Conservation (phyloP, 2,329 filamentous ascomycete species). For the Celoporthe dispersa region DNA sequence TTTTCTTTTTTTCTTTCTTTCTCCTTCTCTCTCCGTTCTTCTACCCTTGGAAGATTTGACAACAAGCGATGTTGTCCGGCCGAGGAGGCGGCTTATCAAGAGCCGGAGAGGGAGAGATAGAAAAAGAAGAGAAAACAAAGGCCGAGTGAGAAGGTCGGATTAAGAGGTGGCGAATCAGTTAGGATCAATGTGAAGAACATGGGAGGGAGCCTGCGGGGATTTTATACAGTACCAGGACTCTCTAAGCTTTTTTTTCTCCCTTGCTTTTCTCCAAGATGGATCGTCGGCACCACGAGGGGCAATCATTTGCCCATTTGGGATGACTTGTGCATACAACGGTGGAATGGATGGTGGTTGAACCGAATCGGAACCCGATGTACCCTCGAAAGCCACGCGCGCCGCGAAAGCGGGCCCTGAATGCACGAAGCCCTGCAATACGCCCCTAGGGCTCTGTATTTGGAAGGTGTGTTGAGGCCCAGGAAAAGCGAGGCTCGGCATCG, state of each 20-base stretch:
- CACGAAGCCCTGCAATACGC: slow-evolving; percentile 2
- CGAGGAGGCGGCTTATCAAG: not conserved
- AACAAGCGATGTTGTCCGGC: slow-evolving; percentile 3
- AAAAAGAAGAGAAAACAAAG: not conserved
- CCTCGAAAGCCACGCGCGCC: slow-evolving; percentile 3
- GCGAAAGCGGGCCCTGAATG: slow-evolving; percentile 4
- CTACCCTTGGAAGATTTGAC: not conserved
- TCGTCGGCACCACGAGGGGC: not conserved
- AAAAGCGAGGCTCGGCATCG: not conserved
- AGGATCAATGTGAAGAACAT: not conserved
- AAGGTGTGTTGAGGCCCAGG: slow-evolving; percentile 1
- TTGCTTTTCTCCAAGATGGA: not conserved
- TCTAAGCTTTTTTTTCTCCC: not conserved
- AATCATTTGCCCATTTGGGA: slow-evolving; percentile 11
- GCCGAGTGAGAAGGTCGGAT: not conserved
- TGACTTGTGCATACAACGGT: not conserved
- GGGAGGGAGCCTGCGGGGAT: not conserved
- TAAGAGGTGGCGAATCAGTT: not conserved
- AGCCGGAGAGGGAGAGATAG: not conserved
- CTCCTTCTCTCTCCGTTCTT: not conserved
- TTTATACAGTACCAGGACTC: not conserved
- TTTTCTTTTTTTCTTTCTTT: no score
- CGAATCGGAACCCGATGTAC: slow-evolving; percentile 25
- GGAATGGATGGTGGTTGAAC: slow-evolving; percentile 9
- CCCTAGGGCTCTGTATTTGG: not conserved